Evolutionary conservation across 331 rosid species (phyloP).

Genomic region (Quercus tomentella): DNA sequence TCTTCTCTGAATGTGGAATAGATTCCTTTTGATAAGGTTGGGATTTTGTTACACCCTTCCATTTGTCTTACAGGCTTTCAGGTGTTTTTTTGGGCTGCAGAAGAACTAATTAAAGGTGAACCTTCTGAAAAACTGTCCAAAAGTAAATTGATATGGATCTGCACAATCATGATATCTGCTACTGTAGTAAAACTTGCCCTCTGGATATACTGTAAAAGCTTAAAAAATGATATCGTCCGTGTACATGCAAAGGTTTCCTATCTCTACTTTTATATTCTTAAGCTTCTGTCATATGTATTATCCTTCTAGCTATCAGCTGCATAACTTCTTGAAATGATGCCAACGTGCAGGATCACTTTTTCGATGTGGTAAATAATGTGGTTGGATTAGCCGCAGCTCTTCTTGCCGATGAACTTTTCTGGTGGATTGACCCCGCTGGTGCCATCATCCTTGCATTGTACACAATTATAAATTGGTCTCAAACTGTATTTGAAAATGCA

Average conservation of each 20-base stretch:
- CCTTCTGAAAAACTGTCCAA: slow-evolving; percentile 49
- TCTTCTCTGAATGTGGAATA: background rate
- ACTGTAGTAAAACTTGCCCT: slow-evolving; percentile 51
- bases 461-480: slow-evolving; percentile 83
- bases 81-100: slow-evolving; percentile 59
- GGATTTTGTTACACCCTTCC: background rate
- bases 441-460: slow-evolving; percentile 87
- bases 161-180: slow-evolving; percentile 46
- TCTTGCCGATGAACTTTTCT: slow-evolving; percentile 69
- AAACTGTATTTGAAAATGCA: slow-evolving; percentile 88
- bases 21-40: background rate
- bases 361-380: slow-evolving; percentile 86
- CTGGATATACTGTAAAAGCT: slow-evolving; percentile 85
- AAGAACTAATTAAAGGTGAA: slow-evolving; percentile 41
- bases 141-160: slow-evolving; percentile 47
- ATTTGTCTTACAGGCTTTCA: slow-evolving; percentile 74
- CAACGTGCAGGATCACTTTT: slow-evolving; percentile 80
- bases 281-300: background rate
- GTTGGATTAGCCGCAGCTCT: slow-evolving; percentile 88
- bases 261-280: background rate
- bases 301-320: background rate
- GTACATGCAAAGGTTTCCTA: slow-evolving; percentile 71
- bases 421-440: slow-evolving; percentile 97
- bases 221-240: slow-evolving; percentile 73
- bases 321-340: slow-evolving; percentile 14